Evolutionary conservation across 805 yeast species (phyloP), one percentile per base, ranked within the genome.

Genomic region (Cyberlindnera bimundalis): DNA sequence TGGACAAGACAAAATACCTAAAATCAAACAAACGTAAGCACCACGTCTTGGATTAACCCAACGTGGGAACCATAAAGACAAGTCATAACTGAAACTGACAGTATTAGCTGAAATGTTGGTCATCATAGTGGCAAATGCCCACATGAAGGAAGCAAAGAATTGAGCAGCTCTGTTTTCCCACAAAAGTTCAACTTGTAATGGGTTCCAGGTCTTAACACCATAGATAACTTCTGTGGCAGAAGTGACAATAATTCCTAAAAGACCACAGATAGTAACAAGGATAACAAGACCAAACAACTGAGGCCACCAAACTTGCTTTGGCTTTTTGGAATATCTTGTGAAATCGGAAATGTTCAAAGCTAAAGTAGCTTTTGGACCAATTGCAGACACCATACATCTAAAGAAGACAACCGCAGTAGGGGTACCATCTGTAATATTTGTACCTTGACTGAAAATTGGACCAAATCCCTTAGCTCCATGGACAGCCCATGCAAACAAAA

Each of bases 1-100:
- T 23, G 95, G 95, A 55, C 88, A 81, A 47, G 83, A 79, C 40
- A 77, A 73, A 45, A 79, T 67, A 2, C 85, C 87, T 41, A 85
- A 61, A 5, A 68, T 62, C 2, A 89, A 87, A 65, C 90, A 82
- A 33, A 87, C 61, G 56, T 82, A 54, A 4, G 65, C 81, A 52
- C 84, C 85, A 52, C 86, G 70, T 55, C 78, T 67, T 40, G 78
- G 76, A 60, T 73, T 79, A 51, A 79, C 59, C 62, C 68, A 79
- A 37, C 72, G 70, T 7, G 85, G 85, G 42, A 76, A 67, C 53
- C 78, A 59, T 1, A 79, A 70, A 7, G 79, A 65, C 47, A 76
- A 64, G 53, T 79, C 85, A 15, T 78, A 77, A 35, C 79, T 79
- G 43, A 76, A 75, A 3, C 80, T 68, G 33, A 79, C 68, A n/a